A percentile compares a stretch with the other conserved stretches of the same genome.
Evolutionary conservation across 179 eudicot genomes (phyloP).

Genomic region (Spergularia azorica): DNA sequence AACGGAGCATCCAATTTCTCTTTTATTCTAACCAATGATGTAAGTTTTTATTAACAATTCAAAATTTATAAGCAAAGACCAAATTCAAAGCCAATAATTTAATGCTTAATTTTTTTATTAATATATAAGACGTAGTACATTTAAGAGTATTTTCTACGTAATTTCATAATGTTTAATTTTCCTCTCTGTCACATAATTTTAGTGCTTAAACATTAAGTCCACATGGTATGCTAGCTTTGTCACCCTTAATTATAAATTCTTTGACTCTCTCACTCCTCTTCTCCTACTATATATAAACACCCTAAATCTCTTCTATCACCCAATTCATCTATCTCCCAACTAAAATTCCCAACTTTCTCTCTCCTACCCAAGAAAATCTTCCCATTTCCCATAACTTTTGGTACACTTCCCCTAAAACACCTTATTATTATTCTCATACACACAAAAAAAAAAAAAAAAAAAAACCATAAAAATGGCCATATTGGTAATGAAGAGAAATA

Average conservation of each 20-base stretch:
- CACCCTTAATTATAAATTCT: constrained; percentile 7
- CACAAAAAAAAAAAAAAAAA: neutral
- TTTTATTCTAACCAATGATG: too few relatives aligned
- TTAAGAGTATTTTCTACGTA: constrained; percentile 1
- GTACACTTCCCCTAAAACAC: neutral
- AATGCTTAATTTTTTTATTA: neutral
- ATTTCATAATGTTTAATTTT: neutral
- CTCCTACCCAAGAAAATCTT: neutral
- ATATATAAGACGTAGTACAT: neutral
- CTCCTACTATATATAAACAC: constrained; percentile 12
- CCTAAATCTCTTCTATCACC: neutral
- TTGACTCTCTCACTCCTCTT: constrained; percentile 18
- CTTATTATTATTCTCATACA: neutral
- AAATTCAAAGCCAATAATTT: neutral
- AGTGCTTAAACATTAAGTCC: constrained; percentile 10
- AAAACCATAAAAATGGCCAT: constrained; percentile 22
- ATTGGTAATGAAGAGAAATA: constrained; percentile 17
- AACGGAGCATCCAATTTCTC: too few relatives aligned
- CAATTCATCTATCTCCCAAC: constrained; percentile 5
- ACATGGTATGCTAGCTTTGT: constrained; percentile 17
- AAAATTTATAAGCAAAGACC: neutral
- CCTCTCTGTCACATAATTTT: constrained; percentile 10
- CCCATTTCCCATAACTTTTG: neutral
- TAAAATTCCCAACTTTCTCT: neutral
- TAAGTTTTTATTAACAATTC: too few relatives aligned